These are phyloP conservation scores for Sarocladium brachiariae DNA, from an alignment of 2,329 filamentous ascomycete genomes.

Conservation along the genomic window DNA sequence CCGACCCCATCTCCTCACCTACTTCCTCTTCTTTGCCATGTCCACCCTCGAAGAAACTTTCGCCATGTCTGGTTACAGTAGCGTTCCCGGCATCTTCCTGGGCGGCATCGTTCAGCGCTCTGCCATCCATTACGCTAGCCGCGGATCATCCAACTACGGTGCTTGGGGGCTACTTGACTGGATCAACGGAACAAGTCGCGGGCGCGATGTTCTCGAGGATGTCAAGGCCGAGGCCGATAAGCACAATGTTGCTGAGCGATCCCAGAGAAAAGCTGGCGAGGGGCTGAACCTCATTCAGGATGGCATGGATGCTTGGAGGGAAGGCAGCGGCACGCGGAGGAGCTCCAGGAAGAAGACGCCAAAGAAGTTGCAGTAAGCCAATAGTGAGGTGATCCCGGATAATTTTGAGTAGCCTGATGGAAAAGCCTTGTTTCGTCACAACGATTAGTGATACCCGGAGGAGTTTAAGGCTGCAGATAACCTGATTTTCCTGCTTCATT, in stretches of 20 bases:
- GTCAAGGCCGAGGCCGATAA: conserved; percentile 49
- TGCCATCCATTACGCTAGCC: conserved; percentile 45
- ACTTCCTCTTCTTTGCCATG: conserved; percentile 56
- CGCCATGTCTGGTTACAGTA: conserved; percentile 60
- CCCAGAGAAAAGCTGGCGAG: conserved; percentile 25
- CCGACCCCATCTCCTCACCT: conserved; percentile 66
- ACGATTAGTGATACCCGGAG: background rate
- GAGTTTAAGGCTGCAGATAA: too few species aligned
- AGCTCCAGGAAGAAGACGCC: conserved; percentile 20
- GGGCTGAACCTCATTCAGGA: conserved; percentile 27
- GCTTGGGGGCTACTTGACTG: conserved; percentile 58
- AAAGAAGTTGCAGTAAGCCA: conserved; percentile 13
- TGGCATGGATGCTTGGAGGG: conserved; percentile 24
- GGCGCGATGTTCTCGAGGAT: conserved; percentile 46
- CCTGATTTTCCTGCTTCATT: too few species aligned
- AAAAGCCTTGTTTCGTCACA: too few species aligned
- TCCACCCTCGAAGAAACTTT: conserved; percentile 61
- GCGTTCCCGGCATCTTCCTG: conserved; percentile 47
- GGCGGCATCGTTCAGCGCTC: conserved; percentile 40
- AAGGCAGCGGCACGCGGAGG: conserved; percentile 20
- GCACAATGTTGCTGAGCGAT: conserved; percentile 40
- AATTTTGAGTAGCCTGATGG: too few species aligned
- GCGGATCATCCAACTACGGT: conserved; percentile 53
- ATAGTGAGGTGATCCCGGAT: too few species aligned
- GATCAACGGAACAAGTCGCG: conserved; percentile 48